Base-by-base conservation (phyloP, 202 grass and related monocot species). In the Panicum virgatum region DNA sequence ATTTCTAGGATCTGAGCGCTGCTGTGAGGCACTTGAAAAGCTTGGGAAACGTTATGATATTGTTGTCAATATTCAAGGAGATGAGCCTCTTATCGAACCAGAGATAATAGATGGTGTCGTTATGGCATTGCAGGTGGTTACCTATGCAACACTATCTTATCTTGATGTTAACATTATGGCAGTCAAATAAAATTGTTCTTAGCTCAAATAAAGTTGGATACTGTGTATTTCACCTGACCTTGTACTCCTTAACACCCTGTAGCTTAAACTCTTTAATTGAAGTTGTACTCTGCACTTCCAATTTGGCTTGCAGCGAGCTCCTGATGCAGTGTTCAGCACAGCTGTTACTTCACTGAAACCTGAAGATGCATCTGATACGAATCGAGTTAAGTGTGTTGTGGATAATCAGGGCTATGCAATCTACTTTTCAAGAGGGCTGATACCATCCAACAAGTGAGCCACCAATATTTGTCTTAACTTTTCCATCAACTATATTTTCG, bases 41-140 rank as follows among this genome's bases (percentile, higher is more conserved):
- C 92, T 96, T 65, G 77, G 72, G 20, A 93, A 92, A 72, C 50
- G 65, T 66, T 98, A 98, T 79, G 92, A 94, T 53, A 92, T 96
- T 87, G 91, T 98, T 60, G 91, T 98, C 77, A 98, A 98, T 83
- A 98, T 98, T 73, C 96, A 98, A 88, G 96, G 92, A 80, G 96
- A 98, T 30, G 96, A 93, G 69, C 92, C 96, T 60, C 92, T 98
- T 79, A 96, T 96, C 69, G 91, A 98, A 83, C 91, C 92, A 27
- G 96, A 98, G 81, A 98, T 98, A 89, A 98, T 98, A 88, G 91
- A 98, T 88, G 92, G 96, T 39, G 90, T 98, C 25, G 96, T 98
- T 81, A 94, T 90, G 90, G 91, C 89, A 79, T 73, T 98, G 60
- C 96, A 98, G 92, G 91, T 98, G 4, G 69, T 75, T 78, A 56